Evolutionary conservation across 129 eudicot genomes (phyloP), one percentile per base, ranked within the genome.

Genomic region (Lonicera japonica): DNA sequence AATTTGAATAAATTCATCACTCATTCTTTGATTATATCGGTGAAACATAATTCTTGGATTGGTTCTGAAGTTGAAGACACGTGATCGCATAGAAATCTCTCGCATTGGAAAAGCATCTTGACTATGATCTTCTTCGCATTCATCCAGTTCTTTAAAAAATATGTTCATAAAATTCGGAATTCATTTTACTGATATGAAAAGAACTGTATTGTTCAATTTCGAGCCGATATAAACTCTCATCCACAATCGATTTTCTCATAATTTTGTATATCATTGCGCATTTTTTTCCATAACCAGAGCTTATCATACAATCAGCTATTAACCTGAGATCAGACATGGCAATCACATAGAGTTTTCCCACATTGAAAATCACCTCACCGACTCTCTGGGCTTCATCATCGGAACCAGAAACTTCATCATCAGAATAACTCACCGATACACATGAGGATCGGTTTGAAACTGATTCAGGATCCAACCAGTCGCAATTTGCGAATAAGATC

Each of bases 271-370:
- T 73, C 5, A 54, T 55, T 9, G 20, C 21, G 16, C 73, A 59
- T 36, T 73, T 73, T 60, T 43, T 60, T 13, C 57, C 39, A 34
- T 73, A 66, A 9, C 78, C 73, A 23, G 73, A 59, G 24, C 17
- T 8, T 15, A 65, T 66, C 78, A 73, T 73, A 18, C 63, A 41
- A 15, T 73, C 68, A 22, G 78, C 73, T 40, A 73, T 73, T 45
- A 38, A 0, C 51, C 21, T 51, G 11, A 73, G 41, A 18, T 66
- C 72, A 40, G 56, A 48, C 72, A 73, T 66, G 8, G 72, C 68
- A 1, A 48, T 43, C 16, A 10, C 51, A 0, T 66, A 58, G 25
- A 60, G 51, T 1, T 43, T 17, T 15, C 55, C 71, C 14, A 41
- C 63, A 13, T 67, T 51, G 29, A 53, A 36, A 17, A 17, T 50